These are phyloP conservation scores for Cryptosporidium bovis DNA, from an alignment of 169 alveolate genomes.

Conservation along the genomic window DNA sequence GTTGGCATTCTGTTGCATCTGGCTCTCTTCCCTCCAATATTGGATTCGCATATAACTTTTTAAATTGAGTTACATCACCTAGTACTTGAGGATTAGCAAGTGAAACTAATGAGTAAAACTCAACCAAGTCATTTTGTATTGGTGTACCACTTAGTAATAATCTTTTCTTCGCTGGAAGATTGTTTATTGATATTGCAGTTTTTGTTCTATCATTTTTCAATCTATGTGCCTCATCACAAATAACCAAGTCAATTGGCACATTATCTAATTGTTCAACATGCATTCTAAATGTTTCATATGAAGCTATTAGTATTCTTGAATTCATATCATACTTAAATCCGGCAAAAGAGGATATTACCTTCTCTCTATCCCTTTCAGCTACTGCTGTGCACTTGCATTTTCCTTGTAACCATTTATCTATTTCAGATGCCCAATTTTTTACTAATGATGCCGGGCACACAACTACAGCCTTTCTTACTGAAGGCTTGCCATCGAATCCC, in stretches of 20 bases:
- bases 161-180: slow-evolving; percentile 89
- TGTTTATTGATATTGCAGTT: slow-evolving; percentile 88
- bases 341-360: slow-evolving; percentile 87
- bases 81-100: slow-evolving; percentile 90
- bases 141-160: slow-evolving; percentile 91
- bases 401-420: slow-evolving; percentile 92
- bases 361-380: slow-evolving; percentile 88
- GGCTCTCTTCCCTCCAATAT: slow-evolving; percentile 89
- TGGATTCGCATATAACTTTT: slow-evolving; percentile 87
- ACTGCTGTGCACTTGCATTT: slow-evolving; percentile 88
- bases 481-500: slow-evolving; percentile 87
- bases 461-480: slow-evolving; percentile 89
- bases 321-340: slow-evolving; percentile 87
- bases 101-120: slow-evolving; percentile 88
- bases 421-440: slow-evolving; percentile 93
- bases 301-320: slow-evolving; percentile 87
- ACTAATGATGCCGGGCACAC: slow-evolving; percentile 93
- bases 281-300: slow-evolving; percentile 92
- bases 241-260: slow-evolving; percentile 91
- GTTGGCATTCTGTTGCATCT: slow-evolving; percentile 89
- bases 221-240: slow-evolving; percentile 96
- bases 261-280: slow-evolving; percentile 86
- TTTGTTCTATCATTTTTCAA: slow-evolving; percentile 92
- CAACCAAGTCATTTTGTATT: slow-evolving; percentile 89
- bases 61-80: slow-evolving; percentile 84